Base-by-base conservation (phyloP, 164 flowering plant species). In the Tetrastigma voinierianum region DNA sequence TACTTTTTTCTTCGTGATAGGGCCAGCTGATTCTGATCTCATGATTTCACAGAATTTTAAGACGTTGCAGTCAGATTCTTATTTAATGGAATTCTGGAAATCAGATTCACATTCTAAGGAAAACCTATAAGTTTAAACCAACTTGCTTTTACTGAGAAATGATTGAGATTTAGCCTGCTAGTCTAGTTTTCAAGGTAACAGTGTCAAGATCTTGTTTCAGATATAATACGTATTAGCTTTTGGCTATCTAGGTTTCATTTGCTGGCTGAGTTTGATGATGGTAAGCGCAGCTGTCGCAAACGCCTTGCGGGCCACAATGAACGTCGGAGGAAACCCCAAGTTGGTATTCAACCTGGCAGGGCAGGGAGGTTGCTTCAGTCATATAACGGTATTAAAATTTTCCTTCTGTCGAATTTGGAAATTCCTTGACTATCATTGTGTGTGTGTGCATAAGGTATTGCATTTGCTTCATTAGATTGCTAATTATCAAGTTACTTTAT, bases 231-330 rank as follows among this genome's bases (percentile, higher is more conserved):
- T 46, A 13, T 13, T 20, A 9, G 19, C 40, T 67, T 55, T 69
- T 69, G 46, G 44, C 13, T 10, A 19, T 61, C 6, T 72, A 83
- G 87, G 76, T 83, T 83, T 69, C 87, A 83, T 77, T 65, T 81
- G 71, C 75, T 83, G 62, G 71, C 65, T 61, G 87, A 81, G 65
- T 83, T 83, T 65, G 87, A 83, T 70, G 82, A 79, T 64, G 85
- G 71, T 25, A 83, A 83, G 67, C 79, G 83, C 11, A 83, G 87
- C 66, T 83, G 87, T 57, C 82, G 87, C 15, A 83, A 72, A 75
- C 84, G 87, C 52, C 82, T 83, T 60, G 83, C 85, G n/a, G 82
- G 78, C 23, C 87, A 81, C 70, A 83, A 83, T 70, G 80, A 77
- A 45, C 83, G 87, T 16, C 69, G 87, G 40, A 65, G 87, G 59